Base-by-base conservation (phyloP, 257 asterid species). In the Anisodus tanguticus region DNA sequence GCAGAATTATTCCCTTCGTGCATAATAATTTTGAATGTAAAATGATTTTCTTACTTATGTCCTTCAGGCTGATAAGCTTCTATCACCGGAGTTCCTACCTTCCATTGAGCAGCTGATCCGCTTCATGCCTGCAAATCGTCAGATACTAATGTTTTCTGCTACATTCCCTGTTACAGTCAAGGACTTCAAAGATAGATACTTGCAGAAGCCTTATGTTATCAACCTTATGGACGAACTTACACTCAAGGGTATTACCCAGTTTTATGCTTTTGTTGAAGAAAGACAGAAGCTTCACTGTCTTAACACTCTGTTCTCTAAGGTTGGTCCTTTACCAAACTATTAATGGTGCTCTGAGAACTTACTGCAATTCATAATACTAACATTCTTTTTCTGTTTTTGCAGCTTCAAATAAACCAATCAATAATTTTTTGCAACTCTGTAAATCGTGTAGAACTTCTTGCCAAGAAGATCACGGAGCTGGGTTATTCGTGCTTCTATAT, bases 201-300 rank as follows among this genome's bases (percentile, higher is more conserved):
- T 95, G 84, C 88, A 87, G 39, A 93, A 83, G 84, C 95, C 98
- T 17, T 95, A 95, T 82, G 84, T 95, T 74, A 95, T 95, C 85
- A 95, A 95, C 89, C 95, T 95, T 58, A 95, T 95, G 98, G 98
- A 95, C 79, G 97, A 95, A 91, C 97, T 94, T 85, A 94, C 98
- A 31, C 93, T 94, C 71, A 93, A 94, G 93, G 97, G 98, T 90
- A 94, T 94, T 84, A 93, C 97, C 43, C 97, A 94, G 85, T 93
- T 45, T 83, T 94, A 94, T 90, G 98, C 97, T 58, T 94, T 94
- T 90, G 98, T 95, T 68, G 98, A 94, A 92, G 98, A 93, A 90
- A 91, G 98, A 84, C 98, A 94, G 90, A 94, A 94, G 88, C 93
- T 94, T 76, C 98, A 93, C 85, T 94, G 98, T 89, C 95, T 94